These are phyloP conservation scores for Colletotrichum limetticola DNA, from an alignment of 2,329 filamentous ascomycete genomes.

Conservation along the genomic window DNA sequence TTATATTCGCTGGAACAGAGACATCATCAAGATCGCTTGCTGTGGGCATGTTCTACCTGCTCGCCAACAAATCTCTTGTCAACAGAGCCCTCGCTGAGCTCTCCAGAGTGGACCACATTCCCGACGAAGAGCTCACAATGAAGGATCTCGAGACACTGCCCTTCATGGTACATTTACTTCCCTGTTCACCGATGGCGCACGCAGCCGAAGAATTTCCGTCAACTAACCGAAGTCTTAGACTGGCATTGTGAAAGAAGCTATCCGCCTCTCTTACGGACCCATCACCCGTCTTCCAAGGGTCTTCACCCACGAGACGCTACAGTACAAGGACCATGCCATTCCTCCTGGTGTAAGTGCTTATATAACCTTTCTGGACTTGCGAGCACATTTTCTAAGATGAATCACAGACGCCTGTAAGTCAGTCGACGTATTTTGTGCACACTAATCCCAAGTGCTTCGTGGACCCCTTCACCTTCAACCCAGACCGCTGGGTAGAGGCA, in stretches of 20 bases:
- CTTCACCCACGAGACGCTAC: constrained; percentile 40
- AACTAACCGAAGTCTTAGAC: constrained; percentile 14
- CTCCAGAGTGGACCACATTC: constrained; percentile 30
- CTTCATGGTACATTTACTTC: constrained; percentile 29
- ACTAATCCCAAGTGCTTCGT: constrained; percentile 39
- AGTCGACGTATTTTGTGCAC: constrained; percentile 39
- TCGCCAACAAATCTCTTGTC: constrained; percentile 13
- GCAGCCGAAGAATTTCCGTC: neutral
- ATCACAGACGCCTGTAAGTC: constrained; percentile 38
- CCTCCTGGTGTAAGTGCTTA: constrained; percentile 42
- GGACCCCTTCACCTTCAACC: constrained; percentile 39
- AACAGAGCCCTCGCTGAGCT: constrained; percentile 8
- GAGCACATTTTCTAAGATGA: neutral
- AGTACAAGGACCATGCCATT: constrained; percentile 45
- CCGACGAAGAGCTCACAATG: constrained; percentile 22
- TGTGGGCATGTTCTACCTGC: constrained; percentile 28
- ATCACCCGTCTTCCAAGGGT: constrained; percentile 41
- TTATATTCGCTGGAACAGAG: constrained; percentile 37
- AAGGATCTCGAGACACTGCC: constrained; percentile 31
- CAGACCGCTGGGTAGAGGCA: constrained; percentile 41
- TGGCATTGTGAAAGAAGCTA: constrained; percentile 34
- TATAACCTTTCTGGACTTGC: neutral
- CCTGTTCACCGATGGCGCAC: neutral
- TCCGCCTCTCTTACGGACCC: constrained; percentile 34
- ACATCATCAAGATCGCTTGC: constrained; percentile 32